Percentiles rank a stretch among this genome's conserved stretches.
phyloP scores from a whole-genome alignment of 164 flowering plant genomes.

The Berberis vulgaris region DNA sequence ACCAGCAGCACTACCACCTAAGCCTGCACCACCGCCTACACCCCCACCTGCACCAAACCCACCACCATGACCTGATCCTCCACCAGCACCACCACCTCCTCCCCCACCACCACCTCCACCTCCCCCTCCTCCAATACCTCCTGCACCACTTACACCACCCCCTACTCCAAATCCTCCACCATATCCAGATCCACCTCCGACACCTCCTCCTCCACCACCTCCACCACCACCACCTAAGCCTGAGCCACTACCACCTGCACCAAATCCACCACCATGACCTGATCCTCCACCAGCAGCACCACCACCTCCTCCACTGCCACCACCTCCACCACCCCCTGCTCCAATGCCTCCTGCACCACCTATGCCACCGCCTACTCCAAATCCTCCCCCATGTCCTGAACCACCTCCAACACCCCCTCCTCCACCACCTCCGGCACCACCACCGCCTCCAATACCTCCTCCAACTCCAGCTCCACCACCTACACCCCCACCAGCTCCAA shows the following conservation, averaged over 20 bases:
- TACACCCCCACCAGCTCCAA: neutral
- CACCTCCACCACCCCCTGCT: neutral
- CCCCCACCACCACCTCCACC: constrained; percentile 13
- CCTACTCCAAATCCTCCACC: constrained; percentile 14
- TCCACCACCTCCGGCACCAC: too few species aligned
- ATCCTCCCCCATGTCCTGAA: too few species aligned
- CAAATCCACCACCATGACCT: constrained; percentile 3
- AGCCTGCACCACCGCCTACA: constrained; percentile 4
- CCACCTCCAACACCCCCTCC: too few species aligned
- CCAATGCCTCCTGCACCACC: constrained; percentile 5
- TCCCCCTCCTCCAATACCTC: constrained; percentile 9
- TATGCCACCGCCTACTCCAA: constrained; percentile 6
- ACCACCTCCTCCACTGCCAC: neutral
- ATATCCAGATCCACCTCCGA: constrained; percentile 11
- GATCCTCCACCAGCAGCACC: constrained; percentile 2
- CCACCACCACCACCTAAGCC: constrained; percentile 26
- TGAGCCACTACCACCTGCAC: neutral
- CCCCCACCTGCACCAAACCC: constrained; percentile 20
- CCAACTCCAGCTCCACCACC: constrained; percentile 14
- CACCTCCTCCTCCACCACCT: constrained; percentile 14
- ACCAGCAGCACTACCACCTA: constrained; percentile 2
- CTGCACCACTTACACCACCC: constrained; percentile 15
- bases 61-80: constrained; percentile 18
- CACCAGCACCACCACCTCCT: constrained; percentile 15
- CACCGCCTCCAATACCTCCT: too few species aligned